Base-by-base conservation (phyloP, 2,329 filamentous ascomycete species). In the Parafenestella ontariensis region DNA sequence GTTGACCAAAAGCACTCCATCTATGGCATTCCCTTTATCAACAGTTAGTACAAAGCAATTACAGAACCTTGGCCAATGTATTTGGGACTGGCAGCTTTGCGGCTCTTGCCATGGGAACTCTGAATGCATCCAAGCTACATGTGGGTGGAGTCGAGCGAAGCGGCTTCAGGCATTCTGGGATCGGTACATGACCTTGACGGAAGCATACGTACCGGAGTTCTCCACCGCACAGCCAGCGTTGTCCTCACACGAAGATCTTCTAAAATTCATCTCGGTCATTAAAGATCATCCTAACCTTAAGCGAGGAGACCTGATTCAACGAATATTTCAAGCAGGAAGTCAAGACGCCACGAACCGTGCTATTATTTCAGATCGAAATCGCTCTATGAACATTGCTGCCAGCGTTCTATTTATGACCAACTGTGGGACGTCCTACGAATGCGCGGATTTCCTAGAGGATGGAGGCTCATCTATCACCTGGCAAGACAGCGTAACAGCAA, bases 61-160 rank as follows among this genome's bases (percentile, higher is more conserved):
- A 15, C 51, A 53, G 21, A 24, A 28, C 5, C 13, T 57, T 4
- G 34, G 45, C 26, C 39, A 34, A 23, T 29, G 11, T 36, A 24
- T 52, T 10, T 56, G 39, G 54, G 20, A 21, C 1, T 56, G 53
- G 48, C 8, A 52, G n/a, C 20, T 49, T 1, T 56, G 54, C 40
- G 49, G 34, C 8, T 13, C 9, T 21, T 56, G 54, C 42, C n/a
- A 26, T 31, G 39, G 43, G n/a, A 6, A 39, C n/a, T 7, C 24
- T 5, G 17, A 34, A 17, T 54, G 55, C 20, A 10, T 11, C n/a
- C 2, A 47, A n/a, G 7, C 17, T 2, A 15, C 21, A 5, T 54
- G 55, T 37, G 39, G 42, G 3, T 54, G 55, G 50, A 46, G 46
- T 17, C 28, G 50, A 37, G 42, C 55, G n/a, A 45, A 48, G 5